Percentiles rank a stretch among this genome's conserved stretches.
phyloP scores from a whole-genome alignment of 306 rosid genomes.

The Castanea sativa region DNA sequence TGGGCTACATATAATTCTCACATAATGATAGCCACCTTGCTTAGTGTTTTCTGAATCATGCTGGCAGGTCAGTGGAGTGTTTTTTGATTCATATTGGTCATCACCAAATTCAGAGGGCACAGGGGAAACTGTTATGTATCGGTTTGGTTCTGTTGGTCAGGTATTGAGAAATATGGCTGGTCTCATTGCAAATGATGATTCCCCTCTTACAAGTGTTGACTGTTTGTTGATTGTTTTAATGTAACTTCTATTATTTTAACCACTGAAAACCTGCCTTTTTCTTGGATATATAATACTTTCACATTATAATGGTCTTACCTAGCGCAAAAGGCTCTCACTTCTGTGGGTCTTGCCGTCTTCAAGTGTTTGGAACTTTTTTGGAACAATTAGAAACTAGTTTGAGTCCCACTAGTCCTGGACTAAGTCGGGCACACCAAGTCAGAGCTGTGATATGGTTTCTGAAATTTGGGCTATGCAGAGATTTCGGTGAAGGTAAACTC shows the following conservation, averaged over 20 bases:
- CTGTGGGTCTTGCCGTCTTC: too few species aligned
- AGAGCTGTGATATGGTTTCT: neutral
- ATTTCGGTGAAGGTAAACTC: neutral
- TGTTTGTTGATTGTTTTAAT: neutral
- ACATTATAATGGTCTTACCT: too few species aligned
- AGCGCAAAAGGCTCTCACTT: too few species aligned
- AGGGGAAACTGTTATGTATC: conserved; percentile 71
- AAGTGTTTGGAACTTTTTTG: too few species aligned
- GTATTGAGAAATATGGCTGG: conserved; percentile 29
- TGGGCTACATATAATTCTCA: conserved; percentile 12
- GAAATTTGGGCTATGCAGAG: neutral
- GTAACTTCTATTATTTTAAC: neutral
- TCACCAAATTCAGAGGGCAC: conserved; percentile 79
- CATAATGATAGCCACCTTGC: conserved; percentile 1
- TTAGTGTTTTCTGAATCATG: conserved; percentile 23
- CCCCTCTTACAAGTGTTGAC: neutral
- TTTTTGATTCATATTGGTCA: conserved; percentile 94
- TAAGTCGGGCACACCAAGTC: neutral
- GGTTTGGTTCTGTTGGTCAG: conserved; percentile 99
- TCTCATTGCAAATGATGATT: neutral
- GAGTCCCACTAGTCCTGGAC: too few species aligned
- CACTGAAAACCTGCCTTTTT: neutral
- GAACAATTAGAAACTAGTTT: too few species aligned
- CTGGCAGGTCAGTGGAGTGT: conserved; percentile 95
- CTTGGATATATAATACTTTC: neutral